These are phyloP conservation scores for Hypoxylon cercidicola DNA, from an alignment of 495 filamentous ascomycete species.

Conservation along the genomic window DNA sequence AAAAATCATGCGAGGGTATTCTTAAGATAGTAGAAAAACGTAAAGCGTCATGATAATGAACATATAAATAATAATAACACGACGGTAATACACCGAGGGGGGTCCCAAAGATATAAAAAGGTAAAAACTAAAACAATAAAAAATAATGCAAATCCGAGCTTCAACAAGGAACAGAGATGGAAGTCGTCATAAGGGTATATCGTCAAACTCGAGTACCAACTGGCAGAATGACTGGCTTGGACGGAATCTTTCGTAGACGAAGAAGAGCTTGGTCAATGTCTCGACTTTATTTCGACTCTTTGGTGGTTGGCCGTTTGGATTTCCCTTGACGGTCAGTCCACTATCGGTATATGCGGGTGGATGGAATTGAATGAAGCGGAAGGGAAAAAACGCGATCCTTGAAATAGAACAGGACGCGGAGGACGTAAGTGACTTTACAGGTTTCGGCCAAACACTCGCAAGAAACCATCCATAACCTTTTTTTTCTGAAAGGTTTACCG, in stretches of 20 bases:
- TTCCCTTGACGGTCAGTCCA: slow-evolving; percentile 10
- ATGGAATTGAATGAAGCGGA: slow-evolving; percentile 1
- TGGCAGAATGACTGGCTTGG: neutral
- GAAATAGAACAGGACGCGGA: slow-evolving; percentile 13
- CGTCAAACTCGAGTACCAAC: slow-evolving; percentile 17
- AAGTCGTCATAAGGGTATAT: neutral
- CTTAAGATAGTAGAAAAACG: slow-evolving; percentile 37
- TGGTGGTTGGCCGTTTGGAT: neutral
- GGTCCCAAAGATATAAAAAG: too few relatives aligned
- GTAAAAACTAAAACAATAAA: slow-evolving; percentile 14
- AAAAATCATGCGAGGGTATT: slow-evolving; percentile 39
- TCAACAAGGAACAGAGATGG: slow-evolving; percentile 15
- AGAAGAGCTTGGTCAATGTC: slow-evolving; percentile 28
- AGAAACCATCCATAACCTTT: slow-evolving; percentile 36
- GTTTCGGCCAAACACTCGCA: slow-evolving; percentile 32
- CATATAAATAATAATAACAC: slow-evolving; percentile 37
- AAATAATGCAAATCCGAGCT: slow-evolving; percentile 21
- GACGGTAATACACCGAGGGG: slow-evolving; percentile 40
- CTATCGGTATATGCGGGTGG: slow-evolving; percentile 8
- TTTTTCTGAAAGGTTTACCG: slow-evolving; percentile 29
- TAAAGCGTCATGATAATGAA: slow-evolving; percentile 40
- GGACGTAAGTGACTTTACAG: slow-evolving; percentile 14
- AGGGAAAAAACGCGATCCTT: neutral
- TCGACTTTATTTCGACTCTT: slow-evolving; percentile 16
- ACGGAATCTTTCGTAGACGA: slow-evolving; percentile 2